Evolutionary conservation across 208 protist genomes (phyloP), one percentile per base, ranked within the genome.

Genomic region (Wallacemonas sp.): DNA sequence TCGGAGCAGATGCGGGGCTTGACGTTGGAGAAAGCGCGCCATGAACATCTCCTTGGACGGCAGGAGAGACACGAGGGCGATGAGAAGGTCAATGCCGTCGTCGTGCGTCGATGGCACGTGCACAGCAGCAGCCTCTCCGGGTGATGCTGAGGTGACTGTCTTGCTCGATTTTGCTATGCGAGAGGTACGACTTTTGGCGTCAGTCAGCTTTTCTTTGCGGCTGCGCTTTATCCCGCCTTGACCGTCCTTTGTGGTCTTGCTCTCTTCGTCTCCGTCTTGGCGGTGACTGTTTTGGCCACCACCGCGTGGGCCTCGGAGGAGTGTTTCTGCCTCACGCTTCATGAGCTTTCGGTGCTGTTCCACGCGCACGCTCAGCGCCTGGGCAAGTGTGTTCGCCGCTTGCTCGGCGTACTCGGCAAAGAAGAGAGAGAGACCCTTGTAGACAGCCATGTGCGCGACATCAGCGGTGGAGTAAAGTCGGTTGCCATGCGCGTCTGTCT

Each of bases 21-120:
- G 53, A 27, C 84, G 70, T 26, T 77, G 80, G 36, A 77, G 79
- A 27, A 87, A 82, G 34, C 72, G 77, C 19, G 70, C 41, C 4
- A 90, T 72, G 64, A 94, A 88, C 44, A 80, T 56, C 62, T 91
- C 85, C 34, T 73, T 73, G 6, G 72, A 77, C 46, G 74, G 77
- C 1, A 91, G 79, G 21, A 94, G 67, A 0, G 85, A 81, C 33
- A 72, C 76, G 41, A 94, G 78, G 26, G 86, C 82, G n/a, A 94
- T 66, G 19, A 94, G 72, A 5, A 77, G 88, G 59, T 91, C 78
- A 38, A 94, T 36, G 6, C 78, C 55, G 17, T 88, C 71, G 22
- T 71, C 51, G 22, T 66, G 49, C 24, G 64, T 34, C 9, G 56
- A 62, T 17, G 34, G 34, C 30, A 58, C 26, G 51, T 58, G 51